Evolutionary conservation across 2,329 filamentous ascomycete species (phyloP), one percentile per base, ranked within the genome.

Genomic region (Nannizziopsis barbatae): DNA sequence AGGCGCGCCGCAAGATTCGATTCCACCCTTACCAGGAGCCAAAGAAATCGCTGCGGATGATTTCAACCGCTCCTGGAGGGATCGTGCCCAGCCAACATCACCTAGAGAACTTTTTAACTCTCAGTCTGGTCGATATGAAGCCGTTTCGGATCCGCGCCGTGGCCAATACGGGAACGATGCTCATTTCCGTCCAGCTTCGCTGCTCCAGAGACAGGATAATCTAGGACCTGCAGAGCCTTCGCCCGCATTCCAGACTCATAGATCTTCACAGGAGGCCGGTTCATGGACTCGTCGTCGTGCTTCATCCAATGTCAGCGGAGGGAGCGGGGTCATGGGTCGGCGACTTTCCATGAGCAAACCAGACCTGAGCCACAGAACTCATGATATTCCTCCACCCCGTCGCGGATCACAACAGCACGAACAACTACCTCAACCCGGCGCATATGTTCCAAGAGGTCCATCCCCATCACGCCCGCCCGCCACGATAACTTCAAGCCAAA

Each of bases 21-120:
- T 72, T 55, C 70, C 71, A 14, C 72, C 73, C 44, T 73, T 72
- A 14, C 72, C 72, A 15, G 58, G 63, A 11, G 71, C 72, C 0
- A 86, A 87, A 60, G 89, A 96, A 62, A 94, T 95, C 54, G 86
- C 88, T 5, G 85, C 89, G 0, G 92, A 96, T 64, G 90, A 95
- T 56, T 96, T 95, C 60, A 93, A 83, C 62, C 78, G 92, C 53
- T 79, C 83, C 31, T 94, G 86, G 82, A 77, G 84, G 58, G 87
- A 95, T 53, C 43, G 7, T 7, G 22, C 49, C 3, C 73, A 75
- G 32, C 62, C 71, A 0, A 73, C 76, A 49, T 73, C 75, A 9
- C 81, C 79, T 53, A 75, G 85, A 49, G 89, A 96, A 64, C 72
- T 96, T 0, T 96, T 81, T 69, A 95, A 96, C 63, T 94, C 90